Evolutionary conservation across 2,329 filamentous ascomycete species (phyloP).

Genomic region (Hirsutella rhossiliensis): DNA sequence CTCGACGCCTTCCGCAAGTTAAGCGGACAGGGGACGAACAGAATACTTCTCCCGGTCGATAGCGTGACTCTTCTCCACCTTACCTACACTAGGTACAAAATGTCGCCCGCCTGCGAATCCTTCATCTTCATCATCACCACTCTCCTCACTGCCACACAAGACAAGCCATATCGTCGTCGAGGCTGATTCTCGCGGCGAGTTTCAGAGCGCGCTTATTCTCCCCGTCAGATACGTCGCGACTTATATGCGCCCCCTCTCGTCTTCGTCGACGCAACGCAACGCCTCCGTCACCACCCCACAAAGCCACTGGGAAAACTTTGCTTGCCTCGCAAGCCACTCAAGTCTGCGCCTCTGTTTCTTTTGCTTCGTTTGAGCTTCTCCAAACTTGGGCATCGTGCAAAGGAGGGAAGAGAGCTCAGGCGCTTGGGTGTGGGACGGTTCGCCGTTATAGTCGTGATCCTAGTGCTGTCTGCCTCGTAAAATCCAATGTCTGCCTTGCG

Average conservation of each 20-base stretch:
- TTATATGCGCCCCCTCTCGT: too few relatives aligned
- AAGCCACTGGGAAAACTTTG: neutral
- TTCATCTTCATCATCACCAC: neutral
- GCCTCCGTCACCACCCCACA: too few relatives aligned
- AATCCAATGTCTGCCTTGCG: constrained; percentile 14
- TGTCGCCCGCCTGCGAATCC: neutral
- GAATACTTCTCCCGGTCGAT: too few relatives aligned
- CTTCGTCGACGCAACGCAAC: too few relatives aligned
- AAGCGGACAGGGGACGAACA: neutral
- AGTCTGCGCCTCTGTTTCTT: neutral
- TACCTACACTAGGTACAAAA: neutral
- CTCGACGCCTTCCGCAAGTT: too few relatives aligned
- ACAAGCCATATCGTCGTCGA: neutral
- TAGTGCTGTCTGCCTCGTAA: constrained; percentile 21
- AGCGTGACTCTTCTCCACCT: too few relatives aligned
- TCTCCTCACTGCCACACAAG: neutral
- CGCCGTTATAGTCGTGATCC: constrained; percentile 21
- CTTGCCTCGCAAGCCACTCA: neutral
- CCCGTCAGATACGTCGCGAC: too few relatives aligned
- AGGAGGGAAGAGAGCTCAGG: neutral
- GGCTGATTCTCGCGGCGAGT: neutral
- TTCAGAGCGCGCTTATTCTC: neutral
- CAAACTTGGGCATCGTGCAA: neutral
- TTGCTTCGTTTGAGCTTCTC: neutral
- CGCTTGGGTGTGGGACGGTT: constrained; percentile 1